Conservation (phyloP, 345 rosid species). For the Lagerstroemia speciosa region DNA sequence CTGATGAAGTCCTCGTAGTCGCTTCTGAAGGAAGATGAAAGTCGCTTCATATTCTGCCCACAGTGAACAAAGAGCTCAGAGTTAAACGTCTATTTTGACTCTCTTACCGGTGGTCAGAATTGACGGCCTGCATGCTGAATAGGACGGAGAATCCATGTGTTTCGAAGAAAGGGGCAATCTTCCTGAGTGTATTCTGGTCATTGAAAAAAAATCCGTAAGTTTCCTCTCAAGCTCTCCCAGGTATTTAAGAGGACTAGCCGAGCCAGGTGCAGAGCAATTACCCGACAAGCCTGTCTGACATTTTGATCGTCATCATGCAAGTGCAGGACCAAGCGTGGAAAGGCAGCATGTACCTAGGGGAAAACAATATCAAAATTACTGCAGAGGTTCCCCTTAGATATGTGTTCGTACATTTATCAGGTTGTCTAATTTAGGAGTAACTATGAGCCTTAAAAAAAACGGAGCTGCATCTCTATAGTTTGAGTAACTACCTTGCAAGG, state of each 20-base stretch:
- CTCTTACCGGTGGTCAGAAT: slow-evolving; percentile 69
- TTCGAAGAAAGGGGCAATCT: slow-evolving; percentile 57
- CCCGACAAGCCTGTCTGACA: slow-evolving; percentile 87
- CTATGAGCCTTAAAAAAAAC: not conserved
- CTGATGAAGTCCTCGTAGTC: slow-evolving; percentile 75
- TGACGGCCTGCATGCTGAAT: slow-evolving; percentile 43
- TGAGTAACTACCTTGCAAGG: not conserved
- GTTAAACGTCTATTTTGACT: not conserved
- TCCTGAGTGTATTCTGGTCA: slow-evolving; percentile 61
- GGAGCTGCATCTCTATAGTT: not conserved
- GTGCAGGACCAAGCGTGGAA: slow-evolving; percentile 79
- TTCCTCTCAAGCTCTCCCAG: not conserved
- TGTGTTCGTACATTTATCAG: not conserved
- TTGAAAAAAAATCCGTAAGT: slow-evolving; percentile 10
- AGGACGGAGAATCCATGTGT: slow-evolving; percentile 42
- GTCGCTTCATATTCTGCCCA: not conserved
- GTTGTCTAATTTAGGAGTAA: not conserved
- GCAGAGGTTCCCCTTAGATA: not conserved
- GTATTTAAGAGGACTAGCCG: slow-evolving; percentile 7
- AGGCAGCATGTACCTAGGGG: slow-evolving; percentile 63
- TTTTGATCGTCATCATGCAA: slow-evolving; percentile 65
- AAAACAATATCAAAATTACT: slow-evolving; percentile 7
- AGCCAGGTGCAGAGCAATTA: slow-evolving; percentile 22
- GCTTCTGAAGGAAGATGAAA: slow-evolving; percentile 27
- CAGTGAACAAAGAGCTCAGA: not conserved